Conservation (phyloP, 164 flowering plant species). For the Euptelea pleiosperma region DNA sequence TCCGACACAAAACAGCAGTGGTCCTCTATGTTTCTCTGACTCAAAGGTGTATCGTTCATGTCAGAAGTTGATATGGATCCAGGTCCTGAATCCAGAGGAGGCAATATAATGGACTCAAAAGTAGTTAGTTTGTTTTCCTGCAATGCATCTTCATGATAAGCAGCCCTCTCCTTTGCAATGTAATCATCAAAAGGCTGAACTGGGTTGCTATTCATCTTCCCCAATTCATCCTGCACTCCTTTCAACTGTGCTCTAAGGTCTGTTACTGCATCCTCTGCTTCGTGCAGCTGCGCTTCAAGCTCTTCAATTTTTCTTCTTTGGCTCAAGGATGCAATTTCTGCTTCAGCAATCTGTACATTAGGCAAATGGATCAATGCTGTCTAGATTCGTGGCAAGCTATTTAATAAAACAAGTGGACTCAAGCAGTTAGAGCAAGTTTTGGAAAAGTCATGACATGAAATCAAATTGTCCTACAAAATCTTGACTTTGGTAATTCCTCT, state of each 20-base stretch:
- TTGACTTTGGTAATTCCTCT: no score
- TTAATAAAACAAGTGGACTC: background rate
- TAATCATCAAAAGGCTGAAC: slow-evolving; percentile 20
- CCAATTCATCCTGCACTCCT: slow-evolving; percentile 50
- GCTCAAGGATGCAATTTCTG: slow-evolving; percentile 43
- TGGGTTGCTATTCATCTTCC: slow-evolving; percentile 27
- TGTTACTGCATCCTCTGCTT: slow-evolving; percentile 72
- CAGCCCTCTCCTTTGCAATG: slow-evolving; percentile 8
- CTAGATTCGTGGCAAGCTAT: background rate
- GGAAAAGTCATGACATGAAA: no score
- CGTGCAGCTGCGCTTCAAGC: slow-evolving; percentile 84
- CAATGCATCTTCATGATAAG: slow-evolving; percentile 15
- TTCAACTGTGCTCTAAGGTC: slow-evolving; percentile 68
- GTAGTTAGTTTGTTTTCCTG: slow-evolving; percentile 20
- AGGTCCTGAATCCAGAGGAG: slow-evolving; percentile 17
- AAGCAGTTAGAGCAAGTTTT: background rate
- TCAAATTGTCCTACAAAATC: no score
- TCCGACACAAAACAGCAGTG: slow-evolving; percentile 11
- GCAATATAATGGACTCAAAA: slow-evolving; percentile 17
- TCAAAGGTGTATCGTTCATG: slow-evolving; percentile 14
- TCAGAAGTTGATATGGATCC: slow-evolving; percentile 20
- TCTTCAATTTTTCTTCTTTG: slow-evolving; percentile 68
- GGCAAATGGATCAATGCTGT: background rate
- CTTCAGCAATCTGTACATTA: slow-evolving; percentile 47
- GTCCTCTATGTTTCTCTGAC: slow-evolving; percentile 19